A percentile compares a stretch with the other conserved stretches of the same genome.
These are phyloP conservation scores for Hypoxylon sp. DNA, from an alignment of 2,329 filamentous ascomycete species.

Conservation along the genomic window DNA sequence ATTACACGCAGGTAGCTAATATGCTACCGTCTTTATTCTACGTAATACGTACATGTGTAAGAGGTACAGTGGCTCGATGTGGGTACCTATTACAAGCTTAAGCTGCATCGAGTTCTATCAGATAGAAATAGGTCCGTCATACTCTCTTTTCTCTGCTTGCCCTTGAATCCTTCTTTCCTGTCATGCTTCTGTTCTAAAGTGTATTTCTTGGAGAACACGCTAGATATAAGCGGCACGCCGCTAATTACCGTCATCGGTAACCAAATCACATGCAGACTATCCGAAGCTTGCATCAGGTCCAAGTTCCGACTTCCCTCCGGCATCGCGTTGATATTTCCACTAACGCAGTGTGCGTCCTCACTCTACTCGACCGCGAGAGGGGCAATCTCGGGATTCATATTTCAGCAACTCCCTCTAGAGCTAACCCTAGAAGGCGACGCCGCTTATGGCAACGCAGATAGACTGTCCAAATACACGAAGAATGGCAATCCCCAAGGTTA, in stretches of 20 bases:
- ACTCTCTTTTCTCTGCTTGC: slow-evolving; percentile 11
- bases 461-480: slow-evolving; percentile 22
- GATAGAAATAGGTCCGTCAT: slow-evolving; percentile 11
- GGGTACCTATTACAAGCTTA: no score
- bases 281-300: slow-evolving; percentile 23
- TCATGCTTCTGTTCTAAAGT: slow-evolving; percentile 22
- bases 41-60: neutral
- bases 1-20: no score
- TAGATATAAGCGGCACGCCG: slow-evolving; percentile 10
- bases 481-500: no score
- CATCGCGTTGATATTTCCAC: slow-evolving; percentile 15
- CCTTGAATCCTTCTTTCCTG: slow-evolving; percentile 13
- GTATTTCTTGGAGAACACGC: slow-evolving; percentile 15
- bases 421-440: slow-evolving; percentile 22
- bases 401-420: slow-evolving; percentile 14
- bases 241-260: slow-evolving; percentile 17
- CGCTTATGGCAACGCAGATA: slow-evolving; percentile 18
- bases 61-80: no score
- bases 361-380: slow-evolving; percentile 16
- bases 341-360: slow-evolving; percentile 14
- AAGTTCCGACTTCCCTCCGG: slow-evolving; percentile 11
- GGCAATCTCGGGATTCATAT: slow-evolving; percentile 11
- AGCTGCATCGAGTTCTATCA: neutral
- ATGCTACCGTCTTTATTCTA: neutral
- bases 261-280: slow-evolving; percentile 21